Evolutionary conservation across 2,329 filamentous ascomycete genomes (phyloP), one percentile per base, ranked within the genome.

Genomic region (Aurifilum marmelostoma): DNA sequence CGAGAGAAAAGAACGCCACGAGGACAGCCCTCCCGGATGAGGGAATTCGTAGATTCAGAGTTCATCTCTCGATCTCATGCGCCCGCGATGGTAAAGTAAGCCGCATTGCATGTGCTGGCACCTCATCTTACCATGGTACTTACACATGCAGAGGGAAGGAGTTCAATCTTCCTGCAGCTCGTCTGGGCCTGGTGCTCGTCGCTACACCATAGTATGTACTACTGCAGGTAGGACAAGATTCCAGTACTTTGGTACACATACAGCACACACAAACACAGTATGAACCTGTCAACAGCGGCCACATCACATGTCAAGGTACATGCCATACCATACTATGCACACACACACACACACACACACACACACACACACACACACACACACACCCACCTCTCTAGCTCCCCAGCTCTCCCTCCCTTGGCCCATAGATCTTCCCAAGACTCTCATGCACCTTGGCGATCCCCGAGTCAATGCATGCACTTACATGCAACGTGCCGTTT

Each of bases 231-330:
- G 14, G 16, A 29, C 52, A 29, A 32, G 52, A 32, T 56, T 8
- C 52, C 52, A 16, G 27, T 32, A 7, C n/a, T n/a, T n/a, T n/a
- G n/a, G n/a, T 7, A n/a, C 43, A 47, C 43, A 47, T 21, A 47
- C 37, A 39, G n/a, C 37, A 39, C 37, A 9, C 43, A n/a, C 43
- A 47, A 18, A 47, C 43, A n/a, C 43, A 47, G 43, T 21, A 47
- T n/a, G 21, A 16, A 29, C 27, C 14, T 32, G 24, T 29, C 14
- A 27, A 47, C 18, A 47, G 52, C 52, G 52, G 52, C 27, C 52
- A 56, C 52, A 32, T 56, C 52, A 56, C 52, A 56, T 56, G 52
- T 56, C 52, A 56, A 29, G 52, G 12, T 18, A 50, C 47, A 8
- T 34, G n/a, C 34, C 34, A 9, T 50, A 16, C n/a, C 12, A n/a